These are phyloP conservation scores for Thymus mandschuricus DNA, from an alignment of 257 asterid genomes.

Conservation along the genomic window DNA sequence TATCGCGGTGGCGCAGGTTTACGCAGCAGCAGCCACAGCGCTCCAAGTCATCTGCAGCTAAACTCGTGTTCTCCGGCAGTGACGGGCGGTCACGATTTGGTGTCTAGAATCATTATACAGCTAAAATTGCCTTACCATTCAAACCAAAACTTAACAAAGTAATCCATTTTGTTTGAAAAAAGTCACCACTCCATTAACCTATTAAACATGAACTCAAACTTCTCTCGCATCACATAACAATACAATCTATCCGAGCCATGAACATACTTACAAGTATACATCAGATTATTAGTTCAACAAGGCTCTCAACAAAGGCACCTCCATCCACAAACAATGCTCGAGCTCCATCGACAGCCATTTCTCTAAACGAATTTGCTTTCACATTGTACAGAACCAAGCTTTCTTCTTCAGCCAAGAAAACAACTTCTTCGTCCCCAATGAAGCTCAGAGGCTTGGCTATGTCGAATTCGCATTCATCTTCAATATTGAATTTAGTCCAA, in stretches of 20 bases:
- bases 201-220: no score
- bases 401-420: constrained; percentile 27
- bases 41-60: no score
- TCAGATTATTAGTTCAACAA: constrained; percentile 1
- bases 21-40: no score
- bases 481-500: neutral
- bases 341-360: constrained; percentile 35
- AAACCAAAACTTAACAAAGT: no score
- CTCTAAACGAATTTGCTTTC: constrained; percentile 22
- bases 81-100: no score
- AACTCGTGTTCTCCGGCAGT: no score
- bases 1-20: no score
- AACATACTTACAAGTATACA: neutral
- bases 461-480: neutral
- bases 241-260: neutral
- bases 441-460: constrained; percentile 19
- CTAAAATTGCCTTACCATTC: no score
- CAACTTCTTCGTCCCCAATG: constrained; percentile 38
- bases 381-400: constrained; percentile 26
- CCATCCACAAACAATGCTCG: constrained; percentile 26
- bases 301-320: constrained; percentile 41
- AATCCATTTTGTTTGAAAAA: no score
- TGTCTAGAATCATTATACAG: no score
- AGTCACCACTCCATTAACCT: no score
- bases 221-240: neutral